Percentiles rank a stretch among this genome's conserved stretches.
phyloP scores from a whole-genome alignment of 345 rosid species.

The Brassica rapa region DNA sequence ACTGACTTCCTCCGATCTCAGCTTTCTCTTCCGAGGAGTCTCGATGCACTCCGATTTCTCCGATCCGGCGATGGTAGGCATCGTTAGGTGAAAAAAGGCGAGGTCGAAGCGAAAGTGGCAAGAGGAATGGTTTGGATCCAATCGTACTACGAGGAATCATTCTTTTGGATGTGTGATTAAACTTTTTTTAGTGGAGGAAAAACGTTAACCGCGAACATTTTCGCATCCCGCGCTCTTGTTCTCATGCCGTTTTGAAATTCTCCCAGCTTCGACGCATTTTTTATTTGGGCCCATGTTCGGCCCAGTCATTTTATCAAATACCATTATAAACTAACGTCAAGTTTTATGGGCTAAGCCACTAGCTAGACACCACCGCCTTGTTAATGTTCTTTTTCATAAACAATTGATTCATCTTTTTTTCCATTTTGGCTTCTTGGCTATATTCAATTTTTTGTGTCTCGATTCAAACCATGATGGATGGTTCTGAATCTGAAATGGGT shows the following conservation, averaged over 20 bases:
- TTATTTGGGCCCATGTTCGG: neutral
- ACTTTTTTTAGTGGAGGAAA: conserved; percentile 39
- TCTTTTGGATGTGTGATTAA: neutral
- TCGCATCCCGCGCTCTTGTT: conserved; percentile 39
- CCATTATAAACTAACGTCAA: neutral
- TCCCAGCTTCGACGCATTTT: conserved; percentile 10
- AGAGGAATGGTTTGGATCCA: neutral
- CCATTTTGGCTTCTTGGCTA: neutral
- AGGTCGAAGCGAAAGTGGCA: neutral
- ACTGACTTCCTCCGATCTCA: conserved; percentile 15
- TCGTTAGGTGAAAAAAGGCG: conserved; percentile 32
- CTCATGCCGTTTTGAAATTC: neutral
- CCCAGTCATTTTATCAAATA: neutral
- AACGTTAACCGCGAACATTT: conserved; percentile 22
- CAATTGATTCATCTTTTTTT: neutral
- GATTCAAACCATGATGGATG: neutral
- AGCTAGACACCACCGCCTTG: neutral
- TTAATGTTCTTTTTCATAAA: neutral
- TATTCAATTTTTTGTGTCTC: neutral
- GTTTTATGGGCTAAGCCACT: neutral
- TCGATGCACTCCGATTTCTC: conserved; percentile 39
- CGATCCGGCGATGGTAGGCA: conserved; percentile 57
- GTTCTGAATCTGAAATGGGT: neutral
- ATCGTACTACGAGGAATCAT: neutral
- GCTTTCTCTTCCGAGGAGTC: too few relatives aligned